phyloP scores from a whole-genome alignment of 148 eudicot species.

The Rhododendron mucronatum region DNA sequence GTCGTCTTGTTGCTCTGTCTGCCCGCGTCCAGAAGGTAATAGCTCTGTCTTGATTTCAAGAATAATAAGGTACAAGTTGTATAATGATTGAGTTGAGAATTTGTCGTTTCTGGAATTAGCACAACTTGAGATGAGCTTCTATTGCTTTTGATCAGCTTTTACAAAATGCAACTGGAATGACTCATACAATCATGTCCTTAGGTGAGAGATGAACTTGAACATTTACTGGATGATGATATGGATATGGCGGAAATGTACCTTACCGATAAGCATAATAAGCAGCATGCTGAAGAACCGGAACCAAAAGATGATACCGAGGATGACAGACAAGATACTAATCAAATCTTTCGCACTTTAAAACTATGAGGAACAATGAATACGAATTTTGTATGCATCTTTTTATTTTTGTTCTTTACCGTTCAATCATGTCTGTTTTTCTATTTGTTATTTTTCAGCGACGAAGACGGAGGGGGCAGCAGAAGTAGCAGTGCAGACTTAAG shows the following conservation, averaged over 20 bases:
- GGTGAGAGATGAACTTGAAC: constrained; percentile 55
- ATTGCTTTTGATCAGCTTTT: neutral
- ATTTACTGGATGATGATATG: constrained; percentile 46
- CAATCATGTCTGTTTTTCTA: neutral
- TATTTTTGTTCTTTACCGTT: neutral
- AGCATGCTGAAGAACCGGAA: neutral
- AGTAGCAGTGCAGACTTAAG: neutral
- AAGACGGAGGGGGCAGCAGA: neutral
- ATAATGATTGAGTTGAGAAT: neutral
- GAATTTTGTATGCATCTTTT: neutral
- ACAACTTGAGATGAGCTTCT: neutral
- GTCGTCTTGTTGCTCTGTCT: constrained; percentile 36
- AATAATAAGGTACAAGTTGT: neutral
- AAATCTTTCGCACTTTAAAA: neutral
- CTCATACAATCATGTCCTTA: neutral
- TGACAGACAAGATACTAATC: neutral
- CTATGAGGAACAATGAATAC: neutral
- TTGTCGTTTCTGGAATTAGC: neutral
- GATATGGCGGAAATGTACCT: constrained; percentile 57
- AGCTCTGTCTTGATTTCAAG: neutral
- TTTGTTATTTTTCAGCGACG: neutral
- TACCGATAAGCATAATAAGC: constrained; percentile 32
- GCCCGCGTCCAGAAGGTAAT: constrained; percentile 46
- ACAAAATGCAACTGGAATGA: neutral
- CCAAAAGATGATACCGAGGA: neutral